Evolutionary conservation across 1,284 basidiomycete species (phyloP).

Genomic region (Tausonia pullulans): DNA sequence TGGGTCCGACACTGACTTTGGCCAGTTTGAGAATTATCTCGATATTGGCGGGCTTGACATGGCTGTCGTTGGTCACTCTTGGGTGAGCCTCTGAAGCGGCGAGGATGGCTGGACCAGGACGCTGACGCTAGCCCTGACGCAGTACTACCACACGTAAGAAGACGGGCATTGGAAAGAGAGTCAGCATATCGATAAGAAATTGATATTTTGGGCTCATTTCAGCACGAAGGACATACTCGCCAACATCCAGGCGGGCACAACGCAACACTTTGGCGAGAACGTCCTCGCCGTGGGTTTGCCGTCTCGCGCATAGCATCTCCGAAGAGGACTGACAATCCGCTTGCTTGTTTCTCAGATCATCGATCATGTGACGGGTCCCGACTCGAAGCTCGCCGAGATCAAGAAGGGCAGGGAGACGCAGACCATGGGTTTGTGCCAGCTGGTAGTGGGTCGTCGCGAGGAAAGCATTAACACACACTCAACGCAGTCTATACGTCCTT

Average conservation of each 20-base stretch:
- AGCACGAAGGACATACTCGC: conserved; percentile 54
- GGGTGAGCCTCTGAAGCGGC: not conserved
- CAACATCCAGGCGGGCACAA: conserved; percentile 67
- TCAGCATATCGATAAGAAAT: not conserved
- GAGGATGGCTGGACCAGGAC: not conserved
- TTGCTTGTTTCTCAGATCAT: not conserved
- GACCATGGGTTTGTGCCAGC: conserved; percentile 36
- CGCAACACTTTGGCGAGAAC: conserved; percentile 88
- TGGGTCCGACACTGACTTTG: conserved; percentile 49
- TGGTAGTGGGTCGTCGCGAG: not conserved
- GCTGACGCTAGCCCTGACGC: not conserved
- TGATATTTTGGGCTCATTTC: not conserved
- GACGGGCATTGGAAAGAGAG: too few relatives aligned
- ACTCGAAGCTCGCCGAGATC: conserved; percentile 53
- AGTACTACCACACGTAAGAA: conserved; percentile 5
- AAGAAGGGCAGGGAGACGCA: conserved; percentile 45
- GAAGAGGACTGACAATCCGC: not conserved
- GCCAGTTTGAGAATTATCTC: conserved; percentile 87
- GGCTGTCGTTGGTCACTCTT: conserved; percentile 79
- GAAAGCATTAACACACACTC: not conserved
- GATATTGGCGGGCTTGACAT: conserved; percentile 80
- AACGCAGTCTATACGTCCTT: conserved; percentile 57
- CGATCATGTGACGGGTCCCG: conserved; percentile 20
- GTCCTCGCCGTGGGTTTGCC: conserved; percentile 52
- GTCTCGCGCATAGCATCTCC: too few relatives aligned